Base-by-base conservation (phyloP, 257 asterid genomes). In the Salvia miltiorrhiza region DNA sequence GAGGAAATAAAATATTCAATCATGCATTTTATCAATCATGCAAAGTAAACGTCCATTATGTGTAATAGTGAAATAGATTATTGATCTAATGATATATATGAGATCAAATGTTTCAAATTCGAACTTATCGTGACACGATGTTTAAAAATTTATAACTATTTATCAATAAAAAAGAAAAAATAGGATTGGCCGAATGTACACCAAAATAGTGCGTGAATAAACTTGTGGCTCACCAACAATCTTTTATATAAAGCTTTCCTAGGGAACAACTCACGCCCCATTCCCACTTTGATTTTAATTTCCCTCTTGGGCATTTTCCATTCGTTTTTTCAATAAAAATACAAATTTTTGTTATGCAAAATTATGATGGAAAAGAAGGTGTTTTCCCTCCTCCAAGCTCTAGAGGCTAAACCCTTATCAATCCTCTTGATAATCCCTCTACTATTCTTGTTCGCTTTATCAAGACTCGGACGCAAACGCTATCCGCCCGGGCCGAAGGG, bases 401-500 rank as follows among this genome's bases (percentile, higher is more conserved):
- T 76, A 20, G 79, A 70, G 24, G 24, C 75, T 21, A 77, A 72
- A 28, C 73, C 75, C 11, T 13, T 79, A 7, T 35, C 70, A 40
- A 17, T 74, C 53, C 5, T 84, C 59, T 69, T 77, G 53, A 28
- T 69, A 54, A 5, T 74, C 76, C 84, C 86, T 28, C 55, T 80
- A 8, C 44, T 77, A 0, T 26, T 78, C 74, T 24, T 73, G 7
- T 63, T 77, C 14, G 0, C 48, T 6, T 5, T 80, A 32, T 61
- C 82, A 1, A 67, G 73, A 68, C 70, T 77, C n/a, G 71, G 85
- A 0, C 81, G 78, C 0, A 87, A 86, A 73, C 84, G 67, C 5
- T 88, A 77, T n/a, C 98, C 98, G 0, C 98, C 98, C 0, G 98
- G 97, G 4, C 98, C 97, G 0, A 81, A 37, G 16, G 98, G 96